A percentile compares a stretch with the other conserved stretches of the same genome.
Evolutionary conservation across 2,329 filamentous ascomycete genomes (phyloP).

Genomic region (Paraphoma sp.): DNA sequence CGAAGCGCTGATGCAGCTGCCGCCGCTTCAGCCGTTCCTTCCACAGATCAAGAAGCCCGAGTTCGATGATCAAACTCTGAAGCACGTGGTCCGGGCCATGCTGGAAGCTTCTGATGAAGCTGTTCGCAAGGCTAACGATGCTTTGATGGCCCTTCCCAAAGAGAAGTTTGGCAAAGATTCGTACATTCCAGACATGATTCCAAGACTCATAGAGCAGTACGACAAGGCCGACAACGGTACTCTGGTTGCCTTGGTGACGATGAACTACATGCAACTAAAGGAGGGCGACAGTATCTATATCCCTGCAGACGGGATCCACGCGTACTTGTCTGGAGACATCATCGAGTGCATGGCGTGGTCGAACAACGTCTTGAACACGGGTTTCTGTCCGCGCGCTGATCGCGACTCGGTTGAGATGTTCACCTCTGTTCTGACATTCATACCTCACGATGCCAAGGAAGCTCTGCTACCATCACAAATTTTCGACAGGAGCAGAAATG

Average conservation of each 20-base stretch:
- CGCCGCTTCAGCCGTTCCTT: conserved; percentile 62
- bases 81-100: conserved; percentile 61
- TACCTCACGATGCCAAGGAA: conserved; percentile 64
- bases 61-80: conserved; percentile 66
- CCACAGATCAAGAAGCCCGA: conserved; percentile 49
- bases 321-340: conserved; percentile 75
- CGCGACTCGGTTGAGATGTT: conserved; percentile 71
- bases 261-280: conserved; percentile 74
- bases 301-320: conserved; percentile 76
- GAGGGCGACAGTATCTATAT: conserved; percentile 74
- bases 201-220: conserved; percentile 70
- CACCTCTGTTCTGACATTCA: conserved; percentile 67
- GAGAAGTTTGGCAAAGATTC: conserved; percentile 59
- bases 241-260: conserved; percentile 72
- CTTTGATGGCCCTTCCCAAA: conserved; percentile 57
- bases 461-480: conserved; percentile 60
- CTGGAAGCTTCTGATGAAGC: conserved; percentile 61
- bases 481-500: conserved; percentile 61
- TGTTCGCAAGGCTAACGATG: conserved; percentile 61
- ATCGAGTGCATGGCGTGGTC: conserved; percentile 80
- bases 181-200: conserved; percentile 70
- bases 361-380: conserved; percentile 77
- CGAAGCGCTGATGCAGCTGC: conserved; percentile 62
- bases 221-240: conserved; percentile 68
- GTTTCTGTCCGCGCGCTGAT: conserved; percentile 73